Evolutionary conservation across 768 basidiomycete species (phyloP), one percentile per base, ranked within the genome.

Genomic region (Galerina sulciceps): DNA sequence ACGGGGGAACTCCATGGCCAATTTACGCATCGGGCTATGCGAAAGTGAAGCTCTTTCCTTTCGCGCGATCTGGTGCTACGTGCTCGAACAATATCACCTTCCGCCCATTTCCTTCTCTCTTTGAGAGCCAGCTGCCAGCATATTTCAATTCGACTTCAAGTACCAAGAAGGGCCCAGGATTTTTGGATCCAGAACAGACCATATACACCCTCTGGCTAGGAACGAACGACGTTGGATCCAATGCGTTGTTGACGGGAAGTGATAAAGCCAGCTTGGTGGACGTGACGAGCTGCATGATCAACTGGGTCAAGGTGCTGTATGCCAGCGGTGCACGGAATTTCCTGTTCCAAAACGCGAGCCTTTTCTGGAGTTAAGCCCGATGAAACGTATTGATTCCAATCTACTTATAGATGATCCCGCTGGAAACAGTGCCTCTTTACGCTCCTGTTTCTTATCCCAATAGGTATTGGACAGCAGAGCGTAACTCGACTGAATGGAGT

Each of bases 151-250:
- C 52, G 15, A 64, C 64, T 8, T 8, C n/a, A 1, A 56, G 51
- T 10, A 48, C 48, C 13, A 43, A 44, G 63, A 31, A 31, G 8
- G 26, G 26, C 5, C 26, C 26, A 31, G 86, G 17, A 63, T 63
- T 4, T 64, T 82, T 35, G 54, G 69, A 64, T 14, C 67, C 81
- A 0, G 68, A 75, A 3, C 76, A 85, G 45, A 89, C 88, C 1
- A 61, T 89, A 2, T 89, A 85, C 66, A 83, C 84, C 1, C 73
- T 89, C 8, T 90, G 88, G 87, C 85, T 89, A 57, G 87, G 88
- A 13, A 86, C 85, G 3, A 85, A 85, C 59, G 88, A 89, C 65
- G 76, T 89, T 4, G 88, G 88, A 2, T 77, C 67, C 10, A 76
- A 75, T 46, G 79, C 82, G 6, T 73, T 89, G 31, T 60, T 89